Base-by-base conservation (phyloP, 805 yeast species). In the Saccharomycopsis amapae region DNA sequence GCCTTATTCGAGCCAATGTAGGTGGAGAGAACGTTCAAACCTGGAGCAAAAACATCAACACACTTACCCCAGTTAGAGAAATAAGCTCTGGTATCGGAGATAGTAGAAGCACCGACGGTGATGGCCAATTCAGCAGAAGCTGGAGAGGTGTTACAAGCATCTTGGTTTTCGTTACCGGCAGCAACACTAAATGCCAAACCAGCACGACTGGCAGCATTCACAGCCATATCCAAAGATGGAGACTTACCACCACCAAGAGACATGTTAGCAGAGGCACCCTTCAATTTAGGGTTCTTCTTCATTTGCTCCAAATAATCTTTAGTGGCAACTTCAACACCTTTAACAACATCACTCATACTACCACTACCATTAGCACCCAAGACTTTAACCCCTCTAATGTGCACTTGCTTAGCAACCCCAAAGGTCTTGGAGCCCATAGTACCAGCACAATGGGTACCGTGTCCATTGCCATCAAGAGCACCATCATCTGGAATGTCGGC, bases 401-500 rank as follows among this genome's bases (percentile, higher is more conserved):
- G 71, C 7, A 89, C 93, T 43, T 76, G 70, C 65, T 87, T 86
- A 46, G 95, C 89, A 45, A 86, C 85, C 67, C 96, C 96, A 54
- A 81, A 85, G 43, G 76, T 68, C 50, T 71, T 70, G 19, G 93
- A 83, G 42, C 81, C 96, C 57, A 89, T 85, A 30, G 94, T 87
- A 66, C 96, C 97, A n/a, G 96, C 95, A 68, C 94, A 86, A 60
- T 88, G 97, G 38, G 96, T 86, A 59, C 97, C 97, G 65, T 88
- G 97, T 42, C 96, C 97, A 58, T 85, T 84, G 44, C 87, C 93
- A 62, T 89, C 96, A 37, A 71, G 58, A 55, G 81, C 87, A 44
- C 72, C 73, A 57, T 80, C 81, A 43, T 64, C 56, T 55, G 94
- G 95, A 54, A 85, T 71, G 48, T 94, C 85, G 42, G 79, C 73